Evolutionary conservation across 1,284 basidiomycete genomes (phyloP).

Genomic region (Tilletia indica): DNA sequence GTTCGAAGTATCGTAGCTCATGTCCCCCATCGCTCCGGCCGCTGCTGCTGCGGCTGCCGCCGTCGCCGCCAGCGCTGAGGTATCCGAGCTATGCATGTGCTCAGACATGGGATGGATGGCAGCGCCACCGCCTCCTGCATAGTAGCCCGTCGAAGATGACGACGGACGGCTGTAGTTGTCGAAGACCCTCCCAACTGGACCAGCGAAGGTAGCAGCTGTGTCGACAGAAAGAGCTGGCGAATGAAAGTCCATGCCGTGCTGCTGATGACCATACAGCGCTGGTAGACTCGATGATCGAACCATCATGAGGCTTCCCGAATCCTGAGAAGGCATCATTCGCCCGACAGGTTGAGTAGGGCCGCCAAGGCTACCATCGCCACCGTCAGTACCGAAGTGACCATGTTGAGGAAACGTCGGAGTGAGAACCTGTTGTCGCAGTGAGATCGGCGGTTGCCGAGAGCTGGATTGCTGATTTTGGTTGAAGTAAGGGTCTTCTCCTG

Average conservation of each 20-base stretch:
- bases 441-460: not conserved
- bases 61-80: too few species aligned
- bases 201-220: not conserved
- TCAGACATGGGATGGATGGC: not conserved
- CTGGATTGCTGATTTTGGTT: not conserved
- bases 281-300: not conserved
- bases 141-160: not conserved
- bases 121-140: too few species aligned
- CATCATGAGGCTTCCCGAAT: not conserved
- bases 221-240: slow-evolving; percentile 8
- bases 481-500: not conserved
- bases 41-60: not conserved
- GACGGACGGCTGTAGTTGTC: not conserved
- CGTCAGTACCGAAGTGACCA: not conserved
- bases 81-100: not conserved
- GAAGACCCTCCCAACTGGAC: not conserved
- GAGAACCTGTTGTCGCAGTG: slow-evolving; percentile 9
- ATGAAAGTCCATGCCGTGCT: not conserved
- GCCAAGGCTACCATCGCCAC: not conserved
- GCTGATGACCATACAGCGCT: not conserved
- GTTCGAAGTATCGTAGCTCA: not conserved
- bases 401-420: not conserved
- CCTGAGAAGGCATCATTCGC: not conserved
- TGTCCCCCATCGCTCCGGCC: not conserved
- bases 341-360: too few species aligned